These are phyloP conservation scores for Turritis glabra DNA, from an alignment of 345 rosid species.

Conservation along the genomic window DNA sequence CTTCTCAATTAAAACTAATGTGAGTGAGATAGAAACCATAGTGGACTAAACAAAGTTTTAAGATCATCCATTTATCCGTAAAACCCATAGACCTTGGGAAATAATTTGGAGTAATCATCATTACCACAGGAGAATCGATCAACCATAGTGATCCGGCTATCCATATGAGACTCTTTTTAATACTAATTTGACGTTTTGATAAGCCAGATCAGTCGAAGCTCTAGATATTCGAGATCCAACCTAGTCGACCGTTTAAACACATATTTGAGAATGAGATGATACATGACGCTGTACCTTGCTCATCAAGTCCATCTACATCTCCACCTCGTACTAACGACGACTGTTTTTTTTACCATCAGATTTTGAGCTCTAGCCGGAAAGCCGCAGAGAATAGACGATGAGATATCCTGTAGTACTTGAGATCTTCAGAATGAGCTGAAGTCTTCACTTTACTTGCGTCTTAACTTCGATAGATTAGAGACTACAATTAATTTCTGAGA, in stretches of 20 bases:
- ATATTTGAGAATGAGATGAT: background rate
- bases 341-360: background rate
- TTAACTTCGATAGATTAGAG: background rate
- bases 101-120: no score
- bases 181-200: background rate
- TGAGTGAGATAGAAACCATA: conserved; percentile 7
- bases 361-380: background rate
- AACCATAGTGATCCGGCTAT: no score
- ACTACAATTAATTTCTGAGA: background rate
- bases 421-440: conserved; percentile 4
- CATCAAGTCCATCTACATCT: background rate
- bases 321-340: background rate
- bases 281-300: background rate
- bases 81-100: no score
- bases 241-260: background rate
- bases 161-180: background rate
- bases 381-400: background rate
- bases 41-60: background rate
- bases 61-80: background rate
- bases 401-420: background rate
- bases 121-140: no score
- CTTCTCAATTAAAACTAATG: background rate
- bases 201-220: background rate
- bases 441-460: background rate
- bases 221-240: background rate